Evolutionary conservation across 805 yeast species (phyloP), one percentile per base, ranked within the genome.

Genomic region (Barnettozyma siamensis): DNA sequence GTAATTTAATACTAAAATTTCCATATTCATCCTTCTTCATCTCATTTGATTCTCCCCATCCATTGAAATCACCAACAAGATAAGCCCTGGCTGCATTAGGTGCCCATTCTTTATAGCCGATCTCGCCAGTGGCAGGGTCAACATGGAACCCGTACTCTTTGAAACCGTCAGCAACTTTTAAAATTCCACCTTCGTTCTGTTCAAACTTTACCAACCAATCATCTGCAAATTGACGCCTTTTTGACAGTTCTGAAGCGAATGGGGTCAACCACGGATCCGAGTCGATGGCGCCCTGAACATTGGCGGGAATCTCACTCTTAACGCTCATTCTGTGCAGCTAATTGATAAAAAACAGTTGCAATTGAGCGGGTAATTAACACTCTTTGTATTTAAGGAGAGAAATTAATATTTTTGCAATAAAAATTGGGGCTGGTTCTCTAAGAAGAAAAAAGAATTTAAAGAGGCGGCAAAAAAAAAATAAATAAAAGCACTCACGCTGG

Each of bases 211-310:
- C 54, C 16, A 75, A 50, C 88, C 91, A 85, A 33, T 77, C 69
- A 46, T 75, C 74, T 29, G 88, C 88, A 12, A 76, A 57, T 30
- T 72, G 65, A 52, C 85, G 77, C 53, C 99, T 76, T 42, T 78
- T 75, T 3, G 76, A 75, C 33, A 91, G 66, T 42, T 76, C 86
- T n/a, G 67, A 69, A 11, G 80, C 71, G 60, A 70, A 81, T 0
- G 97, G 96, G 54, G 80, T 80, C 43, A 91, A 70, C 85, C 88
- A 91, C 1, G 96, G 93, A 55, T 91, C 99, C 31, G 78, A 60
- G 28, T 75, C 77, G 23, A 86, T 64, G n/a, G 82, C 81, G 5
- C 79, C 85, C 29, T 47, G 35, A 17, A 53, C 57, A 11, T 42
- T 40, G 4, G 33, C 35, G 13, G 57, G 55, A 13, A 49, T 40